Conservation (phyloP, 768 basidiomycete species). For the Kwoniella dendrophila region DNA sequence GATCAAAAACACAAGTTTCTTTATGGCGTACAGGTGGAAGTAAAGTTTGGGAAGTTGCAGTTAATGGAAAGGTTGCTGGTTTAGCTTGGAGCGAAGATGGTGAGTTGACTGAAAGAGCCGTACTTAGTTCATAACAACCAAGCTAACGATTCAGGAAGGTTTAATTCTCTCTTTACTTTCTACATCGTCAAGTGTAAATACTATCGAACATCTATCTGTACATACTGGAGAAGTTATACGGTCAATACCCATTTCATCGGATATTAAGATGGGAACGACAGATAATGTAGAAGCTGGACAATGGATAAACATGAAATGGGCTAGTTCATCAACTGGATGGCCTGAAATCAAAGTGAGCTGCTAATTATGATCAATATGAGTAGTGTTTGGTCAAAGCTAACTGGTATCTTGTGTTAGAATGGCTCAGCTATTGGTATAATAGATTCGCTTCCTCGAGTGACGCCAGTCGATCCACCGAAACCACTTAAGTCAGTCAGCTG, state of each 20-base stretch:
- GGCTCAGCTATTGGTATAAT: slow-evolving; percentile 38
- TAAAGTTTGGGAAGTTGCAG: slow-evolving; percentile 44
- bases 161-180: slow-evolving; percentile 33
- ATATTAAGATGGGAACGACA: not conserved
- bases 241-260: slow-evolving; percentile 15
- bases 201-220: slow-evolving; percentile 42
- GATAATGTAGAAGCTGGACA: not conserved
- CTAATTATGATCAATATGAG: too few relatives aligned
- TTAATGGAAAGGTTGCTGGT: slow-evolving; percentile 25
- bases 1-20: slow-evolving; percentile 7
- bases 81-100: slow-evolving; percentile 46
- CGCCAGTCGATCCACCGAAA: slow-evolving; percentile 44
- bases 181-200: not conserved
- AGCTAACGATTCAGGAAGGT: slow-evolving; percentile 16
- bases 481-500: slow-evolving; percentile 31
- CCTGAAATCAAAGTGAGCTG: slow-evolving; percentile 18
- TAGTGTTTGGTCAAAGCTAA: too few relatives aligned
- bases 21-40: slow-evolving; percentile 31
- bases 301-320: slow-evolving; percentile 39
- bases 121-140: not conserved
- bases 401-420: slow-evolving; percentile 27
- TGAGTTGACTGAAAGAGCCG: slow-evolving; percentile 11
- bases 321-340: slow-evolving; percentile 11
- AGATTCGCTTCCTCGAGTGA: slow-evolving; percentile 37
- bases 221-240: slow-evolving; percentile 36